Evolutionary conservation across 2,329 filamentous ascomycete genomes (phyloP), one percentile per base, ranked within the genome.

Genomic region (Apiospora aurea): DNA sequence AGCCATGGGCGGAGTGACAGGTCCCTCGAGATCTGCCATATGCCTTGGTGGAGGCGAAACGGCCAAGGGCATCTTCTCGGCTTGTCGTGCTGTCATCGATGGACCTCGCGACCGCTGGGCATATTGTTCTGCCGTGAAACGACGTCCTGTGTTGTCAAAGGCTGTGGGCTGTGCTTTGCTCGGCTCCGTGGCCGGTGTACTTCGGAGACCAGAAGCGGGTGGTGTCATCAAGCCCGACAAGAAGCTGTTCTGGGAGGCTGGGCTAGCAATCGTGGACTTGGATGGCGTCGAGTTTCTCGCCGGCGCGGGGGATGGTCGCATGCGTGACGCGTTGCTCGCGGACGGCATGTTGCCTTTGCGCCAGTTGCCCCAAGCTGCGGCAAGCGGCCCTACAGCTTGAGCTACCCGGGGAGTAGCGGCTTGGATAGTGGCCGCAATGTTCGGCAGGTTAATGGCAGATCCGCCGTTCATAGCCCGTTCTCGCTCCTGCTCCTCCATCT

Each of bases 291-390:
- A 82, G 72, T 82, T 84, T 68, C 79, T 81, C 47, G 77, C 79
- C 13, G 79, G 73, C 1, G 81, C 81, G 18, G 87, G 84, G 8
- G 87, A 85, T 69, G 82, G 83, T 49, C 85, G 77, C 38, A 82
- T 83, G 14, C 85, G 82, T 69, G 89, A 85, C 61, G 90, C 77
- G 78, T 85, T 84, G 34, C 38, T 71, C 81, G 80, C 74, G 87
- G 85, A 21, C 84, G 83, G 83, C 71, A 89, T 88, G 76, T 86
- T 88, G 21, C 88, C 89, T 80, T 93, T 96, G 70, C 95, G 92
- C 96, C 96, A 98, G 81, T 92, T 97, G 67, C 94, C 95, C 90
- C 95, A 97, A n/a, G 95, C 96, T n/a, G 95, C 94, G n/a, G 94
- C 89, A 49, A 92, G 81, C 34, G 90, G 90, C 1, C 89, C 94